phyloP scores from a whole-genome alignment of 495 filamentous ascomycete genomes.

The Podospora didyma region DNA sequence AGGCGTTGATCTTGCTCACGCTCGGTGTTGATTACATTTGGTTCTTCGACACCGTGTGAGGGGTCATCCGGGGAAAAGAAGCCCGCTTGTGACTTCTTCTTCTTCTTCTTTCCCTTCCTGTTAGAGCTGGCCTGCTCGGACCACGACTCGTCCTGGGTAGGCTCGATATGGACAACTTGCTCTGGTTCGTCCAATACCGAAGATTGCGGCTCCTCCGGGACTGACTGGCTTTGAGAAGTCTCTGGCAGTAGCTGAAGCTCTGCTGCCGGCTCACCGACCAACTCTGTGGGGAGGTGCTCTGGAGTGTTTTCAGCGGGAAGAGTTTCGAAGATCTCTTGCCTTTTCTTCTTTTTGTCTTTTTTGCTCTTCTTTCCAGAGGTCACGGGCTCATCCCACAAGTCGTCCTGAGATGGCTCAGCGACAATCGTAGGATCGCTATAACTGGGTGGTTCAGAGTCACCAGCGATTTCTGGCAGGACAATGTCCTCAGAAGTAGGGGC shows the following conservation, averaged over 20 bases:
- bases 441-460: not conserved
- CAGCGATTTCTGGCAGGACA: too few relatives aligned
- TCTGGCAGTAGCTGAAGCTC: not conserved
- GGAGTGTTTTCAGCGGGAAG: not conserved
- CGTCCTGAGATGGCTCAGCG: not conserved
- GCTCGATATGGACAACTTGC: not conserved
- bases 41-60: not conserved
- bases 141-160: constrained; percentile 9
- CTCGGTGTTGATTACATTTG: not conserved
- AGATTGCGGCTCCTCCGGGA: not conserved
- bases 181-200: not conserved
- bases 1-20: too few relatives aligned
- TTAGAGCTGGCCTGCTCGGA: constrained; percentile 9
- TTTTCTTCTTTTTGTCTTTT: constrained; percentile 19
- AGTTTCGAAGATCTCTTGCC: not conserved
- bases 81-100: constrained; percentile 9
- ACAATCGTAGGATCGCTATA: not conserved
- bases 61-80: not conserved
- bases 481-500: too few relatives aligned
- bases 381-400: not conserved
- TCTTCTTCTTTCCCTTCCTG: constrained; percentile 28
- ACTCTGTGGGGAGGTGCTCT: not conserved
- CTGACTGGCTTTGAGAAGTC: not conserved
- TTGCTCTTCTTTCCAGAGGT: constrained; percentile 17
- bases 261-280: not conserved